phyloP scores from a whole-genome alignment of 1,284 basidiomycete genomes.

The Puccinia horiana region DNA sequence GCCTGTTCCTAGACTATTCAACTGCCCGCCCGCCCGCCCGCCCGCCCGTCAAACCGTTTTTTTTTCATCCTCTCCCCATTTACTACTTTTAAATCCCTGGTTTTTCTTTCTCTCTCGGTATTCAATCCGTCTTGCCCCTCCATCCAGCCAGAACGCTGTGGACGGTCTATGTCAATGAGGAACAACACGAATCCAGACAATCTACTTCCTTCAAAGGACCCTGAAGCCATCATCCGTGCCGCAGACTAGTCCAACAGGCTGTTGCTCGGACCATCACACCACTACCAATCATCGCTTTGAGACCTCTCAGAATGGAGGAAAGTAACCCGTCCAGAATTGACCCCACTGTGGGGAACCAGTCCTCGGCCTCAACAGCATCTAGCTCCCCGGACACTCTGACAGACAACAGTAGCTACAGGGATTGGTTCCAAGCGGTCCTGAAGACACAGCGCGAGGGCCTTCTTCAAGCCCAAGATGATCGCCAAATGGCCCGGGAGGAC shows the following conservation, averaged over 20 bases:
- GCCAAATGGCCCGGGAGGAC: not conserved
- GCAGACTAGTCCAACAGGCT: not conserved
- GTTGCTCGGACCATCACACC: too few species aligned
- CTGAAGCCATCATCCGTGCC: not conserved
- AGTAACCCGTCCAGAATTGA: not conserved
- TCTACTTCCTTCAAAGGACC: not conserved
- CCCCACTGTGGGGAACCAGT: too few species aligned
- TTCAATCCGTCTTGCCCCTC: not conserved
- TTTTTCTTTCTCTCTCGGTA: not conserved
- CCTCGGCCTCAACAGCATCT: not conserved
- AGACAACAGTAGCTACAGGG: not conserved
- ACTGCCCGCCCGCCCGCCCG: not conserved
- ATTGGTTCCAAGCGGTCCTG: not conserved
- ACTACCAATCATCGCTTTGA: not conserved
- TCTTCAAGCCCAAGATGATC: not conserved
- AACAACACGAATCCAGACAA: not conserved
- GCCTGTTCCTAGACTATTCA: too few species aligned
- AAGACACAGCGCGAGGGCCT: not conserved
- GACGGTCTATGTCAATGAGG: slow-evolving; percentile 1
- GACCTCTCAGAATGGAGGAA: not conserved
- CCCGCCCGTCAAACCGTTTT: too few species aligned
- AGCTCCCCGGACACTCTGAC: not conserved
- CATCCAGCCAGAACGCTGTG: too few species aligned
- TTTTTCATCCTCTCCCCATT: not conserved
- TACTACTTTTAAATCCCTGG: not conserved